Evolutionary conservation across 1,284 basidiomycete genomes (phyloP).

Genomic region (Fomitopsis palustris): DNA sequence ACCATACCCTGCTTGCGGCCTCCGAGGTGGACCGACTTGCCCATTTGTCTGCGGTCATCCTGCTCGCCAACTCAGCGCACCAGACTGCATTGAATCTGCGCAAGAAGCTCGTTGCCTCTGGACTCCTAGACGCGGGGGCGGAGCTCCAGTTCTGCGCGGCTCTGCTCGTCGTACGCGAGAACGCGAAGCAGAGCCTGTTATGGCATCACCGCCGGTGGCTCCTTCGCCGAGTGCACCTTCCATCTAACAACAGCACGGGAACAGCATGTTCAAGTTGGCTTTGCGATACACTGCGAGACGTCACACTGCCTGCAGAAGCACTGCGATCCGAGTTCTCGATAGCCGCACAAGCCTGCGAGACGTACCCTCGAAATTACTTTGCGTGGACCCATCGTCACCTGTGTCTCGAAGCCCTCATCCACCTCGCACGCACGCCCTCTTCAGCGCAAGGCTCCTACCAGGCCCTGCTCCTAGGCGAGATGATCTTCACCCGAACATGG

Average conservation of each 20-base stretch:
- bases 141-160: slow-evolving; percentile 49
- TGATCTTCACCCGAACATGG: slow-evolving; percentile 40
- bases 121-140: slow-evolving; percentile 29
- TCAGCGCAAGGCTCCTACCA: slow-evolving; percentile 9
- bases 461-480: slow-evolving; percentile 36
- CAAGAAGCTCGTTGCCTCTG: slow-evolving; percentile 43
- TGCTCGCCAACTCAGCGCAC: slow-evolving; percentile 66
- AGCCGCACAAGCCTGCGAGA: slow-evolving; percentile 45
- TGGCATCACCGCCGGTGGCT: slow-evolving; percentile 71
- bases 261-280: background rate
- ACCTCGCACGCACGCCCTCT: slow-evolving; percentile 8
- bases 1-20: background rate
- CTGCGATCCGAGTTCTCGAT: slow-evolving; percentile 44
- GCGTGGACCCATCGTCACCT: slow-evolving; percentile 59
- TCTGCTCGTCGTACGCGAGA: slow-evolving; percentile 48
- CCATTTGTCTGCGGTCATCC: slow-evolving; percentile 41
- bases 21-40: slow-evolving; percentile 14
- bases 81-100: slow-evolving; percentile 59
- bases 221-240: slow-evolving; percentile 27
- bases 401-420: slow-evolving; percentile 31
- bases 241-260: background rate
- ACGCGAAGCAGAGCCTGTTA: slow-evolving; percentile 57
- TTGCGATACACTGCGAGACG: slow-evolving; percentile 10
- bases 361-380: slow-evolving; percentile 65
- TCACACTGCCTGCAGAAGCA: slow-evolving; percentile 25